Conservation (phyloP, 2,329 filamentous ascomycete genomes). For the Calycina herbarum region DNA sequence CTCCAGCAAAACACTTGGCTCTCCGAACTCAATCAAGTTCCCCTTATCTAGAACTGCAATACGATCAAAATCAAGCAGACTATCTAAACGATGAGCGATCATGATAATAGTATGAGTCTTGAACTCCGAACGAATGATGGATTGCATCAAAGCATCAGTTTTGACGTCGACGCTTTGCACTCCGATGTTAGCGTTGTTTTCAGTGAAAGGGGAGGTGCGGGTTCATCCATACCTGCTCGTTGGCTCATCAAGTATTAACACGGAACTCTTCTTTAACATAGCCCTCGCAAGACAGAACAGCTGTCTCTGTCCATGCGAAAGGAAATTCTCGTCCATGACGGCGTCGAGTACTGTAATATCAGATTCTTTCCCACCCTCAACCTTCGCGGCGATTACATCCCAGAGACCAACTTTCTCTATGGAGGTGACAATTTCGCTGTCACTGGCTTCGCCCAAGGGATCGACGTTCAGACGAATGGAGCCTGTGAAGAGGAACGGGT, state of each 20-base stretch:
- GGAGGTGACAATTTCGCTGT: conserved; percentile 53
- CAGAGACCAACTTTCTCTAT: conserved; percentile 49
- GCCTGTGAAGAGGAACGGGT: conserved; percentile 64
- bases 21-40: conserved; percentile 10
- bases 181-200: background rate
- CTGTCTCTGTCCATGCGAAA: conserved; percentile 56
- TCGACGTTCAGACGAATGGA: conserved; percentile 63
- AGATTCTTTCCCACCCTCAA: too few species aligned
- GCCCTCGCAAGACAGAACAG: conserved; percentile 50
- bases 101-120: conserved; percentile 51
- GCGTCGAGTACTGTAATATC: conserved; percentile 12
- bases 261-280: conserved; percentile 41
- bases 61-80: conserved; percentile 46
- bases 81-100: conserved; percentile 42
- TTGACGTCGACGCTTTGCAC: conserved; percentile 32
- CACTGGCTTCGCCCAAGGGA: conserved; percentile 55
- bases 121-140: conserved; percentile 51
- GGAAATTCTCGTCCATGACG: conserved; percentile 57
- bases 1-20: background rate
- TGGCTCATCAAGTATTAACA: conserved; percentile 45
- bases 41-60: conserved; percentile 11
- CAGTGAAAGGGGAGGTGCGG: background rate
- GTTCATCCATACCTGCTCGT: conserved; percentile 42
- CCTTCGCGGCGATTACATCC: conserved; percentile 13
- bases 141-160: conserved; percentile 25